phyloP scores from a whole-genome alignment of 441 rosid genomes.

The Croton laevigatus region DNA sequence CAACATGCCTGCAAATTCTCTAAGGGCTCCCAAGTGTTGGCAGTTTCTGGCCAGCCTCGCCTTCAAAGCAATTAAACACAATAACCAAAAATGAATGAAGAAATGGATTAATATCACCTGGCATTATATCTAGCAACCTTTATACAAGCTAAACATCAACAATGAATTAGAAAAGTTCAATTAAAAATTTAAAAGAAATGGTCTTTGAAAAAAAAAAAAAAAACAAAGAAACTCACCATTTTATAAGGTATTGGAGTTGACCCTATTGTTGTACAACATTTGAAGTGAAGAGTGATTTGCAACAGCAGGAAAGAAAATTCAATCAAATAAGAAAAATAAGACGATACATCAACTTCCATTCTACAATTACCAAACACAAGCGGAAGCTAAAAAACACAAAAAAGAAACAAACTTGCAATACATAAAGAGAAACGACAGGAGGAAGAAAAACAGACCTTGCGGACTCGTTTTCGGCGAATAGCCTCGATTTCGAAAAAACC shows the following conservation, averaged over 20 bases:
- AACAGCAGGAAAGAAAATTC: constrained; percentile 18
- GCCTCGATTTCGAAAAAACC: constrained; percentile 97
- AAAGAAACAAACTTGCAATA: background rate
- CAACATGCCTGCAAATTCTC: constrained; percentile 89
- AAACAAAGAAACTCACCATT: constrained; percentile 61
- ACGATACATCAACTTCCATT: background rate
- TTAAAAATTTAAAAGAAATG: background rate
- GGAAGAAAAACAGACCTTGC: constrained; percentile 54
- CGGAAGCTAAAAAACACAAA: too few species aligned
- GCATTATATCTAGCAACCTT: constrained; percentile 1
- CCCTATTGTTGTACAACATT: constrained; percentile 52
- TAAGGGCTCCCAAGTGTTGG: constrained; percentile 98
- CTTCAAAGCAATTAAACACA: constrained; percentile 36
- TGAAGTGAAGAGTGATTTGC: background rate
- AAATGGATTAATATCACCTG: constrained; percentile 7
- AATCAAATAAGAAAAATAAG: constrained; percentile 10
- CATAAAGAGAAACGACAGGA: background rate
- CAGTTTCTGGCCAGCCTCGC: constrained; percentile 98
- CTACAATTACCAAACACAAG: background rate
- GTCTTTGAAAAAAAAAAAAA: background rate
- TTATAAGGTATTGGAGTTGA: constrained; percentile 90
- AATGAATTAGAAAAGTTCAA: background rate
- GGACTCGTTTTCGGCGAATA: constrained; percentile 81
- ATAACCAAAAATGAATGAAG: constrained; percentile 2
- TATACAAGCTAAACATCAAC: constrained; percentile 9